Evolutionary conservation across 108 stramenopile genomes (phyloP), one percentile per base, ranked within the genome.

Genomic region (Hondaea fermentalgiana): DNA sequence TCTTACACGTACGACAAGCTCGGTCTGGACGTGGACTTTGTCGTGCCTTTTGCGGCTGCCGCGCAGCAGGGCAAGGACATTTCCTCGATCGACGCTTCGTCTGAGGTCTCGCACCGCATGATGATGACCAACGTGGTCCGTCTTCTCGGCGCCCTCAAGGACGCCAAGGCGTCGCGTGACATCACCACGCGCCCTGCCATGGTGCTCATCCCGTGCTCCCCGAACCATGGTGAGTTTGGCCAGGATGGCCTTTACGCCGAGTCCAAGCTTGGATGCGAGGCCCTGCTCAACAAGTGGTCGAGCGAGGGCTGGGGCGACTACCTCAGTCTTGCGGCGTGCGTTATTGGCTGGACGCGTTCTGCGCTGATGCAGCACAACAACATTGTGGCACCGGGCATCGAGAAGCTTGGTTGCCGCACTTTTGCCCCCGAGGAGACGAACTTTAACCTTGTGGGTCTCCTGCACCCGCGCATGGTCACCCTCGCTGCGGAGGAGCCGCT

Each of bases 231-330:
- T 12, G 55, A 87, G 44, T 89, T 89, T 43, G 89, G 89, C 58
- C 16, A 83, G 21, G 89, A 89, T 35, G 89, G 89, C 5, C 89
- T 89, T n/a, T 89, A 89, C 89, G 89, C 89, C 21, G 89, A 89
- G 76, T 59, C 58, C 72, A 89, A 89, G 76, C 76, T 89, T 43
- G 89, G 89, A 43, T 83, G 88, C 23, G 89, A 89, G 45, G 42
- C 87, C 49, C 76, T 89, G 5, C 23, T 89, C 21, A 88, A 88
- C 89, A 89, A 89, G 89, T 89, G 89, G 89, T 35, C 55, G 17
- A 19, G 35, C 35, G 89, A 89, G 25, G 89, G 76, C 23, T 89
- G 89, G 89, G 49, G 45, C 43, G 72, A 88, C 44, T 89, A 89
- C 89, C 57, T 89, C 19, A 51, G 58, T 42, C 23, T 89, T 43